Conservation (phyloP, 192 early-diverging fungal genomes). For the Coemansia sp. region DNA sequence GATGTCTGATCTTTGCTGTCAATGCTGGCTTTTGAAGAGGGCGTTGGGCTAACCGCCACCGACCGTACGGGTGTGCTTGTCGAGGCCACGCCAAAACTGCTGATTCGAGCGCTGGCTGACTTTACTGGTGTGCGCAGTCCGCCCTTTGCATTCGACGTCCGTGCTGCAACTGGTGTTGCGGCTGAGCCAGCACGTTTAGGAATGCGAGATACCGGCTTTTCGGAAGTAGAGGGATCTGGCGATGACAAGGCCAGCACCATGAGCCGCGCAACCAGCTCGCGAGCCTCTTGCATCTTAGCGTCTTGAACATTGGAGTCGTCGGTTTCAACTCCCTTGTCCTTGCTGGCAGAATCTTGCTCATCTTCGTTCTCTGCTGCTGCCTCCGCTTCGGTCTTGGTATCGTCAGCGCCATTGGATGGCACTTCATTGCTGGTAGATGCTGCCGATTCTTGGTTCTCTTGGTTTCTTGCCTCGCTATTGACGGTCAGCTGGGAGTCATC, state of each 20-base stretch:
- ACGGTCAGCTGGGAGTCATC: slow-evolving; percentile 43
- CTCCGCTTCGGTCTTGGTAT: neutral
- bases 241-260: slow-evolving; percentile 53
- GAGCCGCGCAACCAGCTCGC: slow-evolving; percentile 48
- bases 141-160: slow-evolving; percentile 20
- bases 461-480: slow-evolving; percentile 11
- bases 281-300: slow-evolving; percentile 41
- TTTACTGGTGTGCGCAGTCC: slow-evolving; percentile 36
- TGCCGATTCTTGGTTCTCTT: slow-evolving; percentile 1
- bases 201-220: slow-evolving; percentile 29
- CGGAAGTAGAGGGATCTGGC: slow-evolving; percentile 21
- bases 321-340: slow-evolving; percentile 2
- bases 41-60: slow-evolving; percentile 34
- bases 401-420: neutral
- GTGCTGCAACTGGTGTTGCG: slow-evolving; percentile 2
- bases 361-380: neutral
- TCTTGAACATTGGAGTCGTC: slow-evolving; percentile 3
- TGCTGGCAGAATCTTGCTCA: neutral
- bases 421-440: neutral
- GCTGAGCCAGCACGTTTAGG: slow-evolving; percentile 28
- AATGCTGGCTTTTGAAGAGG: slow-evolving; percentile 25
- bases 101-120: slow-evolving; percentile 37
- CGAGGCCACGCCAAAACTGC: slow-evolving; percentile 54
- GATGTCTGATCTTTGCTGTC: slow-evolving; percentile 22
- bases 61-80: slow-evolving; percentile 46